Base-by-base conservation (phyloP, 1,284 basidiomycete species). In the Cryptococcus sp. region DNA sequence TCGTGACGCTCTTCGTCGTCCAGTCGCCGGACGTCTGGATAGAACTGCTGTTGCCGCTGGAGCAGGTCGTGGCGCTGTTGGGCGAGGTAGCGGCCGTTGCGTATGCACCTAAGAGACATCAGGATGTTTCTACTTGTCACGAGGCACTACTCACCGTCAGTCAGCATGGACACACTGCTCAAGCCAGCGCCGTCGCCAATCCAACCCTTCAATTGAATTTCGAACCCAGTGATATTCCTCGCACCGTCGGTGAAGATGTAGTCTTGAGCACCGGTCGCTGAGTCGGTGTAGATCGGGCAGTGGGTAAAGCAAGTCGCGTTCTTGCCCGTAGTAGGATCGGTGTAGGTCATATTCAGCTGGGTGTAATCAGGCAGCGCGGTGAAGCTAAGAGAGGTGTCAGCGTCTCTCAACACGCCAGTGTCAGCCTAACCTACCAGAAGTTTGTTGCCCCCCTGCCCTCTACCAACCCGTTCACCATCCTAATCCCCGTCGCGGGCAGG, bases 401-500 rank as follows among this genome's bases (percentile, higher is more conserved):
- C 13, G 41, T 30, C 4, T 30, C 27, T 5, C 5, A 30, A 10
- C 27, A 10, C 27, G 27, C 27, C 27, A 30, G 10, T 4, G 27
- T 4, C 4, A 5, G 27, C 27, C 16, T 43, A 6, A 43, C 84
- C 58, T 73, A 93, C 91, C 85, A 89, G 77, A 99, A 99, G 2
- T 82, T 84, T 19, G 85, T 89, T 0, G 93, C 93, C 20, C 91
- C 89, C 62, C 89, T 86, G 47, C 87, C 85, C 50, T 84, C 80
- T 61, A 87, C 82, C 74, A 93, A 91, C 0, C 92, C 93, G 80
- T 99, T 98, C 30, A 91, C 93, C 42, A 99, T 80, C 46, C 95
- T 86, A 49, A 98, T 77, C 11, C 94, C 95, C 54, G 61, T 90
- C 15, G 69, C 75, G 13, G 59, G 53, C 83, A 74, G 57, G 68